Evolutionary conservation across 805 yeast species (phyloP), one percentile per base, ranked within the genome.

Genomic region (Starmerella stellata): DNA sequence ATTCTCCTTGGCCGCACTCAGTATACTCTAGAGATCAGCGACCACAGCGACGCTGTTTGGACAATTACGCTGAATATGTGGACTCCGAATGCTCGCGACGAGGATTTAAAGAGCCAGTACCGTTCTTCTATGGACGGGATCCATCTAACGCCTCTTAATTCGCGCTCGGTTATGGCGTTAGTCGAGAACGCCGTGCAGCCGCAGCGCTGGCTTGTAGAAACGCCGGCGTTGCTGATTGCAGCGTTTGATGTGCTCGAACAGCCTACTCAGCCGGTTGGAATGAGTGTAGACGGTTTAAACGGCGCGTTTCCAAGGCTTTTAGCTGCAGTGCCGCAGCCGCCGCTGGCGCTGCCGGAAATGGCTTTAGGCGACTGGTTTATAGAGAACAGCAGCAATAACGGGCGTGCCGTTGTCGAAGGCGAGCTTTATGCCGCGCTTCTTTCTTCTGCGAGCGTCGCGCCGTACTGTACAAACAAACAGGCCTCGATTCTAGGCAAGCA

Each of bases 71-170:
- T 78, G 52, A 67, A 92, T 1, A 68, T 76, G 28, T 90, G 95
- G 95, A 92, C 90, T 8, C 93, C 93, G 34, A 87, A 87, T 55
- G 74, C 80, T 46, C 62, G 83, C 38, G 93, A 87, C 55, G 61
- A 60, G 32, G 76, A 71, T 47, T 58, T 71, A 36, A 48, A 46
- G n/a, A 38, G 49, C 17, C 66, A 61, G 58, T 65, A 49, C 40
- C 35, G 35, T 15, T 7, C 25, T 5, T 11, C 23, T 7, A 5
- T 8, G 15, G 96, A 85, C 56, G 74, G 75, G 27, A 60, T 82
- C 2, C 78, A 78, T 47, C 72, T 87, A 44, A 75, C 87, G 4
- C 93, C 95, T 1, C 74, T 81, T 52, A 80, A 78, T 51, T 93
- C 82, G 54, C 73, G 69, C 40, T 71, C 93, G 0, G 56, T 87